Percentiles rank a stretch among this genome's conserved stretches.
phyloP scores from a whole-genome alignment of 2,329 filamentous ascomycete species.

The Phaeomoniella chlamydospora region DNA sequence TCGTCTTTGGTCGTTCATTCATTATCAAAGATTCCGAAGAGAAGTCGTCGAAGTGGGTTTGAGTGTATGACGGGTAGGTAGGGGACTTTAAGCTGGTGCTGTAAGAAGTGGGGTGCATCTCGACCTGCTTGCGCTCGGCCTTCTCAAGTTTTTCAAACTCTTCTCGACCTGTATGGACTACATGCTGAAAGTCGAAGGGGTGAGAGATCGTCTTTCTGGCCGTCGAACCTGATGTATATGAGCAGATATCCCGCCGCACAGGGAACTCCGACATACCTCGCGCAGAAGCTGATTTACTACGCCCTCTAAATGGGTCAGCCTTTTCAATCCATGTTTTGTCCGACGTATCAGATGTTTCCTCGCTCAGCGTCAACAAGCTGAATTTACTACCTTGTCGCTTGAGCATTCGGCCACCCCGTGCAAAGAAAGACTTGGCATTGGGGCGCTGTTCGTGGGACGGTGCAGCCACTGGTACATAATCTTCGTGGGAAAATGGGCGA shows the following conservation, averaged over 20 bases:
- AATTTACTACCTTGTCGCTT: slow-evolving; percentile 31
- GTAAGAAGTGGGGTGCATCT: slow-evolving; percentile 38
- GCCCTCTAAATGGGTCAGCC: slow-evolving; percentile 18
- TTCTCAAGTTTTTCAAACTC: slow-evolving; percentile 39
- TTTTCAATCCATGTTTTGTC: slow-evolving; percentile 17
- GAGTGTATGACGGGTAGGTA: slow-evolving; percentile 36
- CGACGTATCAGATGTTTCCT: slow-evolving; percentile 20
- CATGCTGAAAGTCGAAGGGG: slow-evolving; percentile 50
- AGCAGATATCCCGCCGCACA: background rate
- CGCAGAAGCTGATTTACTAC: slow-evolving; percentile 1
- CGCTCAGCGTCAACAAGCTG: slow-evolving; percentile 23
- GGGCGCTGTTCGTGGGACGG: background rate
- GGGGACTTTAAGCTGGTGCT: slow-evolving; percentile 36
- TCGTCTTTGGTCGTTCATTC: slow-evolving; percentile 1
- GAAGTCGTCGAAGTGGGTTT: slow-evolving; percentile 23
- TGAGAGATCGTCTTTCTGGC: slow-evolving; percentile 40
- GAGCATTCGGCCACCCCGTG: slow-evolving; percentile 29
- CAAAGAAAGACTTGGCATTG: slow-evolving; percentile 23
- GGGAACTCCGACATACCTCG: background rate
- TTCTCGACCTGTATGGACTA: slow-evolving; percentile 42
- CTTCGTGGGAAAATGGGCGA: background rate
- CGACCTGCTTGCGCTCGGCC: slow-evolving; percentile 35
- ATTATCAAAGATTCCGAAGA: slow-evolving; percentile 16
- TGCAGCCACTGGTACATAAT: background rate
- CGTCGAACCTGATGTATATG: slow-evolving; percentile 17